These are phyloP conservation scores for Apophysomyces elegans DNA, from an alignment of 371 early-diverging fungal species.

Conservation along the genomic window DNA sequence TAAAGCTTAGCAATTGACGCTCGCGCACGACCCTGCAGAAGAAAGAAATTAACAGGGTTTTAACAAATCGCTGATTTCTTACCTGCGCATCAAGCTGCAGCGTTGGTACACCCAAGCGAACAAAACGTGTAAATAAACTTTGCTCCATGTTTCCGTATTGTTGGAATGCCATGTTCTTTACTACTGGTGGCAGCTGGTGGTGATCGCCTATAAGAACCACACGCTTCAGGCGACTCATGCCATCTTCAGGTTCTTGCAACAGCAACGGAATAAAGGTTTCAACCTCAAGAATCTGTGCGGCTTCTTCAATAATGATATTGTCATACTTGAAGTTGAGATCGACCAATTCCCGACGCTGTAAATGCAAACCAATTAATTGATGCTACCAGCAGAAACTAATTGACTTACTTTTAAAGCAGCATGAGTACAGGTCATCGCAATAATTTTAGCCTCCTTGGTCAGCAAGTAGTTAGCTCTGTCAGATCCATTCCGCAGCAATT, in stretches of 20 bases:
- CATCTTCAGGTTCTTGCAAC: slow-evolving; percentile 73
- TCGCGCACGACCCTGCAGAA: slow-evolving; percentile 75
- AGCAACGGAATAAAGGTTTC: slow-evolving; percentile 94
- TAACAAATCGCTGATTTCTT: slow-evolving; percentile 3
- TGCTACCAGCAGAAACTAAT: background rate
- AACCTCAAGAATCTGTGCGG: slow-evolving; percentile 95
- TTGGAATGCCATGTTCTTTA: slow-evolving; percentile 83
- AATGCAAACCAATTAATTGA: background rate
- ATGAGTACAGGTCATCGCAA: slow-evolving; percentile 97
- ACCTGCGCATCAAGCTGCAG: slow-evolving; percentile 82
- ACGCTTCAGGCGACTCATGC: slow-evolving; percentile 73
- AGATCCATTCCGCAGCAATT: slow-evolving; percentile 76
- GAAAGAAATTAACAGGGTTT: background rate
- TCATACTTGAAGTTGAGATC: slow-evolving; percentile 91
- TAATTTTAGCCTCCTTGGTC: slow-evolving; percentile 92
- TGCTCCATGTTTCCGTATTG: slow-evolving; percentile 91
- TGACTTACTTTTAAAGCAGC: slow-evolving; percentile 77
- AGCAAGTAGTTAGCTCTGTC: slow-evolving; percentile 92
- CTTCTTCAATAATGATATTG: slow-evolving; percentile 96
- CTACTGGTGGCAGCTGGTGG: slow-evolving; percentile 94
- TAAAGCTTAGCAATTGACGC: slow-evolving; percentile 81
- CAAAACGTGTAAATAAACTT: slow-evolving; percentile 87
- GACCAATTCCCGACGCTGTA: slow-evolving; percentile 76
- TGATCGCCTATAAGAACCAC: slow-evolving; percentile 98
- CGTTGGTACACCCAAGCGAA: slow-evolving; percentile 89